These are phyloP conservation scores for Botryotinia globosa DNA, from an alignment of 2,329 filamentous ascomycete genomes.

Conservation along the genomic window DNA sequence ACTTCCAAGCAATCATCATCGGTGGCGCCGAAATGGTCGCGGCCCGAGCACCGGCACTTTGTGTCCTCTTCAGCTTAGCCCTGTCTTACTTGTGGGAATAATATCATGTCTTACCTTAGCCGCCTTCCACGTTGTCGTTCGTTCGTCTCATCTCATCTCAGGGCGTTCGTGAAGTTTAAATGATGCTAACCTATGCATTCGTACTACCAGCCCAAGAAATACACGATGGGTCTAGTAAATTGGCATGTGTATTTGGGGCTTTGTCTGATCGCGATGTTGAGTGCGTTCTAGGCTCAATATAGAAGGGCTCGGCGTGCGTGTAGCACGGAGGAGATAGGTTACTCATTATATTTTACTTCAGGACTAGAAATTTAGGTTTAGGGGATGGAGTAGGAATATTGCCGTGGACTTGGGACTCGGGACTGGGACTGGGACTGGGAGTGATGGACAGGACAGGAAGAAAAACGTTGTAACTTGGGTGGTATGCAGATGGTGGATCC, in stretches of 20 bases:
- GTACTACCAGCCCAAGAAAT: neutral
- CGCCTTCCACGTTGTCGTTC: neutral
- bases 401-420: neutral
- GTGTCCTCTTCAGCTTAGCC: neutral
- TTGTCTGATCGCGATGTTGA: neutral
- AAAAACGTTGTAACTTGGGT: neutral
- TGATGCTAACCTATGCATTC: neutral
- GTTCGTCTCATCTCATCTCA: neutral
- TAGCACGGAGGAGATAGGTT: neutral
- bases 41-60: constrained; percentile 4
- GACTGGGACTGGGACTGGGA: neutral
- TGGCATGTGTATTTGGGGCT: neutral
- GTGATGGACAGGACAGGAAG: neutral
- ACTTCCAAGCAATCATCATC: neutral
- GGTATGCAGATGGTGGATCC: neutral
- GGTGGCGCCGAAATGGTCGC: neutral
- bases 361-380: neutral
- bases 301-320: neutral
- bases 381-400: neutral
- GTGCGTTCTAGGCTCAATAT: neutral
- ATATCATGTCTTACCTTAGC: neutral
- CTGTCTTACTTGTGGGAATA: neutral
- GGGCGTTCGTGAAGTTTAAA: neutral
- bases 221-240: neutral
- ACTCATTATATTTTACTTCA: neutral